phyloP scores from a whole-genome alignment of 1,284 basidiomycete genomes.

The Ceratobasidium sp. region DNA sequence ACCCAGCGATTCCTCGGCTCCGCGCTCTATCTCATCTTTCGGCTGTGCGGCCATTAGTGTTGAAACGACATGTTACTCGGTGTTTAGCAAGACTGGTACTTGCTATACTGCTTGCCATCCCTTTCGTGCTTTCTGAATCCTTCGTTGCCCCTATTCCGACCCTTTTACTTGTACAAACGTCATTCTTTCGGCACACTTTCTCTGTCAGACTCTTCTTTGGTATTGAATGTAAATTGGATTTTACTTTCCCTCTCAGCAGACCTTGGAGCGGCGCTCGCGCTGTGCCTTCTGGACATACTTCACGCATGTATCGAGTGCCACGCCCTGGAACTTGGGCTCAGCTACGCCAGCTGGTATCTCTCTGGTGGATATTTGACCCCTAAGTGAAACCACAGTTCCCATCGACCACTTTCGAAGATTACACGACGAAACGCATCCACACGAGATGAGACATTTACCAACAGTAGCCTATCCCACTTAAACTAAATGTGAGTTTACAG shows the following conservation, averaged over 20 bases:
- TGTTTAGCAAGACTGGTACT: neutral
- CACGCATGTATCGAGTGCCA: too few species aligned
- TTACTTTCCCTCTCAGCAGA: neutral
- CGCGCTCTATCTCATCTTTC: slow-evolving; percentile 79
- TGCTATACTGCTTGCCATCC: neutral
- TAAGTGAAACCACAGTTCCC: too few species aligned
- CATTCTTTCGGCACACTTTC: neutral
- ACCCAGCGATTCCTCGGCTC: slow-evolving; percentile 77
- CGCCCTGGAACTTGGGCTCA: too few species aligned
- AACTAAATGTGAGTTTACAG: too few species aligned
- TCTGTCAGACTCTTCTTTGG: neutral
- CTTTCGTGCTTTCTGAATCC: neutral
- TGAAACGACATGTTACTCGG: too few species aligned
- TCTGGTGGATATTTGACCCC: too few species aligned
- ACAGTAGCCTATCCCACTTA: too few species aligned
- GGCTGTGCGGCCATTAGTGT: slow-evolving; percentile 67
- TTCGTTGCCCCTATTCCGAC: slow-evolving; percentile 1
- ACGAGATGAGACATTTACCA: too few species aligned
- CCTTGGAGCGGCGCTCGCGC: too few species aligned
- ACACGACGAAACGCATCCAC: slow-evolving; percentile 67
- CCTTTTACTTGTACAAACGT: neutral
- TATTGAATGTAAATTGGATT: neutral
- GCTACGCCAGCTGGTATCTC: too few species aligned
- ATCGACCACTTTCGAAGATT: slow-evolving; percentile 62
- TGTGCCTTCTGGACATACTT: too few species aligned